Conservation (phyloP, 306 rosid genomes). For the Acmispon strigosus region DNA sequence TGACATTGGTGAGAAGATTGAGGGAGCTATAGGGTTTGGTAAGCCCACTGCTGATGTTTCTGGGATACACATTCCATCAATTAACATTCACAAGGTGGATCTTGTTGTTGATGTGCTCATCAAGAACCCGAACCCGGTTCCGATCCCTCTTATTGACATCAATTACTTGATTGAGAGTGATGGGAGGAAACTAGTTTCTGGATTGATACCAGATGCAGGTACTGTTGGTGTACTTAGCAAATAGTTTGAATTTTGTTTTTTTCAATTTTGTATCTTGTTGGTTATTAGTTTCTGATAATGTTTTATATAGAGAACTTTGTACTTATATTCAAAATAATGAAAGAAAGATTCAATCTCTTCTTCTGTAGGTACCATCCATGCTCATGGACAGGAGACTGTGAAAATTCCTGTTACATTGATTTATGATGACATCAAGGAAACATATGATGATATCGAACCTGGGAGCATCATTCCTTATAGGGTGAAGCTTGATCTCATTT, state of each 20-base stretch:
- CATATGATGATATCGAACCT: slow-evolving; percentile 63
- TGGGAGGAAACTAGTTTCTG: slow-evolving; percentile 82
- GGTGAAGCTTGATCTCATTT: slow-evolving; percentile 74
- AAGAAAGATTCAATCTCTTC: too few species aligned
- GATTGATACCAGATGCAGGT: slow-evolving; percentile 93
- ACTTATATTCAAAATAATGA: too few species aligned
- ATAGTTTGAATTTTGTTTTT: too few species aligned
- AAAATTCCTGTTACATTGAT: slow-evolving; percentile 66
- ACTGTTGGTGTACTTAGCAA: too few species aligned
- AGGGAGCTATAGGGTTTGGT: slow-evolving; percentile 79
- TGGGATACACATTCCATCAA: slow-evolving; percentile 54
- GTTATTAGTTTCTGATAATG: too few species aligned
- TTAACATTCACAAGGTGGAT: slow-evolving; percentile 69
- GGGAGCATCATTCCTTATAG: slow-evolving; percentile 81
- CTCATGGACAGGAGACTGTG: slow-evolving; percentile 84
- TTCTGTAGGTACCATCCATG: slow-evolving; percentile 38
- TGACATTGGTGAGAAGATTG: slow-evolving; percentile 92
- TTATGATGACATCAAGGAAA: slow-evolving; percentile 73
- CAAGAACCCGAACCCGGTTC: slow-evolving; percentile 88
- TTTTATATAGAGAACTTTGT: too few species aligned
- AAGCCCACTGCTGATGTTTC: slow-evolving; percentile 88
- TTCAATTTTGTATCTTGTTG: too few species aligned
- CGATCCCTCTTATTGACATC: slow-evolving; percentile 82
- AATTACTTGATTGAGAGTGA: slow-evolving; percentile 81
- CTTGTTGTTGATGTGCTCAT: slow-evolving; percentile 79